phyloP scores from a whole-genome alignment of 169 alveolate genomes.

The Eimeria acervulina region DNA sequence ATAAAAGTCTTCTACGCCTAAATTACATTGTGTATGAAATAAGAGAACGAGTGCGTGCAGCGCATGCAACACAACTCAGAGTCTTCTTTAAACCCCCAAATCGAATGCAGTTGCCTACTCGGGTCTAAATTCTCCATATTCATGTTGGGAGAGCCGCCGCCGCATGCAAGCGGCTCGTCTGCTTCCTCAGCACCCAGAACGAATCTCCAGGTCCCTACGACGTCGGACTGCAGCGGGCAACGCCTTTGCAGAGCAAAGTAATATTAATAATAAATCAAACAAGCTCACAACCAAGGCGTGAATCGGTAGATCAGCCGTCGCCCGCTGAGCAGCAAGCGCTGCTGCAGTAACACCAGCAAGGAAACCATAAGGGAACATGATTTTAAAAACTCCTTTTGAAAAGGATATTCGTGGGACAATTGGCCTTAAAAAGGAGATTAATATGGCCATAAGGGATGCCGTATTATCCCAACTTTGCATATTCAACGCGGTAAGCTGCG shows the following conservation, averaged over 20 bases:
- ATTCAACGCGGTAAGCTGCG: too few species aligned
- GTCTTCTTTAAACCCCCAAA: not conserved
- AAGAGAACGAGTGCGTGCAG: not conserved
- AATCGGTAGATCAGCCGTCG: conserved; percentile 82
- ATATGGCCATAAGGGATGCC: too few species aligned
- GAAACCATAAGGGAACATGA: not conserved
- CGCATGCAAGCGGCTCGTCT: conserved; percentile 77
- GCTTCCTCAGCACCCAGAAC: conserved; percentile 16
- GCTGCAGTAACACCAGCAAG: not conserved
- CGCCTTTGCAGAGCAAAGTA: not conserved
- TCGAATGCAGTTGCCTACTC: conserved; percentile 66
- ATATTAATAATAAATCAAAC: too few species aligned
- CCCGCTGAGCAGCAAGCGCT: conserved; percentile 13
- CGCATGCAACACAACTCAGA: too few species aligned
- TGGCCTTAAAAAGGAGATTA: too few species aligned
- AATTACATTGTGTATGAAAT: not conserved
- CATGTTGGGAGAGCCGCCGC: conserved; percentile 82
- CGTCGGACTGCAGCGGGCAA: conserved; percentile 46
- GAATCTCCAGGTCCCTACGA: conserved; percentile 79
- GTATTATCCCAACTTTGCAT: too few species aligned
- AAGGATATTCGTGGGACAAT: too few species aligned
- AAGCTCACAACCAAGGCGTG: conserved; percentile 80
- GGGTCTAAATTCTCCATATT: conserved; percentile 80
- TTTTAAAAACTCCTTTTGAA: not conserved
- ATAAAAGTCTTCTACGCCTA: conserved; percentile 36